phyloP scores from a whole-genome alignment of 441 rosid genomes.

The Croton setiger region DNA sequence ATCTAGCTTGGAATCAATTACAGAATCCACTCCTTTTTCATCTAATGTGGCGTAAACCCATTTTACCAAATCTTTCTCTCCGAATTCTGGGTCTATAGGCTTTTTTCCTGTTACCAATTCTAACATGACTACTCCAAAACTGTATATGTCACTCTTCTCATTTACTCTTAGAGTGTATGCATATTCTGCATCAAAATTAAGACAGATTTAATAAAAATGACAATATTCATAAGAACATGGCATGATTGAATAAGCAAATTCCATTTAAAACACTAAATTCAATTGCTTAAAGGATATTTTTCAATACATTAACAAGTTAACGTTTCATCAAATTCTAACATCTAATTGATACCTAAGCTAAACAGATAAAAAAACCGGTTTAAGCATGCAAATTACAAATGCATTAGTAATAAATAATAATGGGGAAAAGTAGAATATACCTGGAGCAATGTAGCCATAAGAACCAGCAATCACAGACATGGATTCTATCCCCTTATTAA shows the following conservation, averaged over 20 bases:
- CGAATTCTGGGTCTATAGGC: constrained; percentile 77
- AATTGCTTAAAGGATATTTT: too few species aligned
- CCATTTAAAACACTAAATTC: too few species aligned
- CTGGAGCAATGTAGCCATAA: constrained; percentile 98
- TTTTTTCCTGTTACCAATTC: constrained; percentile 87
- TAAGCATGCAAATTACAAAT: too few species aligned
- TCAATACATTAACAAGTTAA: too few species aligned
- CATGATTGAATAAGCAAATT: too few species aligned
- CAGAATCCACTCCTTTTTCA: constrained; percentile 67
- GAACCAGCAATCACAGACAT: constrained; percentile 97
- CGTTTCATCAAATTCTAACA: too few species aligned
- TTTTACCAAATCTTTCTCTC: constrained; percentile 86
- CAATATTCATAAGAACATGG: too few species aligned
- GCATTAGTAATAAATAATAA: background rate
- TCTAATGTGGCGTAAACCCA: constrained; percentile 79
- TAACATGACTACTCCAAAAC: constrained; percentile 89
- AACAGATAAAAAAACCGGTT: too few species aligned
- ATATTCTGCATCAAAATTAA: constrained; percentile 58
- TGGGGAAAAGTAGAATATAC: constrained; percentile 32
- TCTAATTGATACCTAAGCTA: too few species aligned
- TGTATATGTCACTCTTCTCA: constrained; percentile 96
- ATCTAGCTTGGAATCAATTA: constrained; percentile 73
- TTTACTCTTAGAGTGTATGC: constrained; percentile 93
- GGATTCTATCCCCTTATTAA: constrained; percentile 62
- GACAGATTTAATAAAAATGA: background rate